phyloP scores from a whole-genome alignment of 2,329 filamentous ascomycete genomes.

The Epicoccum sorghinum region DNA sequence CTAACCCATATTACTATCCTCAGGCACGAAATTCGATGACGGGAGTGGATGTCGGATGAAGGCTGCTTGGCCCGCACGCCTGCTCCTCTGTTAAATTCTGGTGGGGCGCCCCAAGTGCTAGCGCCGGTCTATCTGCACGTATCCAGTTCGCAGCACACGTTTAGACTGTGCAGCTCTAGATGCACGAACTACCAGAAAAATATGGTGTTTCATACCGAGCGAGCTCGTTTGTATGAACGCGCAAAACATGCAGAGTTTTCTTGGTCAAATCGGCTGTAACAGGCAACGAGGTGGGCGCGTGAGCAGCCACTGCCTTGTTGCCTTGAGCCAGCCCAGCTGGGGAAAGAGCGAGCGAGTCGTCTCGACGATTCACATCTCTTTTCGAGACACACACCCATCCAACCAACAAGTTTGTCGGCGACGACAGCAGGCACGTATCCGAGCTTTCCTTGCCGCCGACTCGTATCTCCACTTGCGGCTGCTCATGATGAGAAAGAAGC shows the following conservation, averaged over 20 bases:
- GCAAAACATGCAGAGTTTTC: background rate
- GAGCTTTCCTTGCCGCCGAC: background rate
- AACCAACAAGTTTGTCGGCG: background rate
- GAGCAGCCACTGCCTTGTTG: conserved; percentile 16
- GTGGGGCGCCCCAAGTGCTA: conserved; percentile 25
- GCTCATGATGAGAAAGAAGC: background rate
- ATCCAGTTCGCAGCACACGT: conserved; percentile 12
- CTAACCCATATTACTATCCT: conserved; percentile 27
- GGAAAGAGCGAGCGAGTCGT: background rate
- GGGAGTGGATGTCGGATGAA: conserved; percentile 19
- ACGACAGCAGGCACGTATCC: background rate
- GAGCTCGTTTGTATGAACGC: background rate
- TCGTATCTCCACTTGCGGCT: background rate
- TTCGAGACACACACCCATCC: conserved; percentile 12
- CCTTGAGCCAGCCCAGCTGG: conserved; percentile 10
- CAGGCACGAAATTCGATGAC: background rate
- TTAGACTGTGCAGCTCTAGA: no score
- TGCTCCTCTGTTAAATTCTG: conserved; percentile 26
- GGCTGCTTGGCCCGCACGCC: conserved; percentile 2
- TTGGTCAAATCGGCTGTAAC: background rate
- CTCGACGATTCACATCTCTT: conserved; percentile 8
- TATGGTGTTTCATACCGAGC: no score
- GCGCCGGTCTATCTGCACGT: conserved; percentile 16
- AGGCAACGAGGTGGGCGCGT: conserved; percentile 9
- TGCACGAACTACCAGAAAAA: no score